Base-by-base conservation (phyloP, 2,329 filamentous ascomycete species). In the Colletotrichum gigasporum region DNA sequence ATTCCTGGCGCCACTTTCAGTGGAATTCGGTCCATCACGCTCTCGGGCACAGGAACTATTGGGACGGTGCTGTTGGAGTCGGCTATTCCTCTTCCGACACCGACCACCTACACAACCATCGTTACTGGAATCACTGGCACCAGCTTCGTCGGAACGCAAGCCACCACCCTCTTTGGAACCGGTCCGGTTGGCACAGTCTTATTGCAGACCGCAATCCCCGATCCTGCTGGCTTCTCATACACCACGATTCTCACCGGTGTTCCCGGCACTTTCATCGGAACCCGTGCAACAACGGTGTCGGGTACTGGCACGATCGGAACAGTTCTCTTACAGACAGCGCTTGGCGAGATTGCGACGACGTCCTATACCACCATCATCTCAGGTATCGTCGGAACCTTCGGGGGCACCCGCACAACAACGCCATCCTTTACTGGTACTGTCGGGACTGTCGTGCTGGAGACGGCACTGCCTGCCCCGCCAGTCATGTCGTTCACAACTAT, bases 361-460 rank as follows among this genome's bases (percentile, higher is more conserved):
- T 57, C 34, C 3, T 62, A 56, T 28, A 62, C 52, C 8, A 62
- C 58, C 1, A 30, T 62, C n/a, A 41, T 62, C 35, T 42, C 42
- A 10, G 59, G 59, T 5, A 7, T 50, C 1, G 22, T 34, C 2
- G 58, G 52, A 5, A 59, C 56, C 8, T 42, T 62, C n/a, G 6
- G 11, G 6, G 58, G 51, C 6, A 18, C 34, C 2, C 34, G 22
- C 1, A 47, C 41, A 0, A 34, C 42, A 2, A 62, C 58, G 3
- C 34, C 48, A 5, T 52, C 58, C 2, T 41, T 39, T 9, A 56
- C 51, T 8, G 58, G 58, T n/a, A 41, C 42, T 6, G 18, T 62
- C 2, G 58, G 32, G 2, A 62, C 59, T 1, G 59, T 62, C 1
- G 10, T 62, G 1, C 22, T 45, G 5, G 12, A 44, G 12, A 57